Base-by-base conservation (phyloP, 805 yeast genomes). In the Diddensiella transvaalensis region DNA sequence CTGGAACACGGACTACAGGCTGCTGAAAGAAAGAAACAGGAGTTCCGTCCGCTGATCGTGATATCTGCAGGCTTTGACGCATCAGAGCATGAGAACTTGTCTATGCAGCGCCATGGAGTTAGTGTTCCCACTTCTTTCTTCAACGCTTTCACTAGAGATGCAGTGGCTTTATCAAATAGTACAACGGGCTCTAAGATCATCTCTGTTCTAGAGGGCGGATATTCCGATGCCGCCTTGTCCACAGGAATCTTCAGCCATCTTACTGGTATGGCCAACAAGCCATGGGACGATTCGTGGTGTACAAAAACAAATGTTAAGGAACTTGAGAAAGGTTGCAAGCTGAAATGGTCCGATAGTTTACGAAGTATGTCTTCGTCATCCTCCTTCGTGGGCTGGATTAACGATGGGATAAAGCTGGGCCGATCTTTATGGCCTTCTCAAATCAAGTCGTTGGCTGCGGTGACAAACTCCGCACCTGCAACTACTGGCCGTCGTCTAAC, bases 41-140 rank as follows among this genome's bases (percentile, higher is more conserved):
- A 72, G 2, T 80, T 78, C 62, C 76, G 74, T 53, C 78, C 81
- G 0, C 54, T 86, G 50, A 78, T 87, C 2, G 75, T 83, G n/a
- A 73, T 87, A 1, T 85, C 95, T 39, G 90, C 95, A 0, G 96
- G 96, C 1, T 87, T 87, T 62, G 96, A 87, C 67, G 95, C 93
- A 2, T 80, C 86, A 15, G 96, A 87, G 61, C 82, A 77, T 63
- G 96, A 87, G 61, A 82, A 81, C 49, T 78, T 79, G n/a, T 78
- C 82, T 43, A 87, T 87, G 95, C 95, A 87, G 65, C 71, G 95
- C 46, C 95, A 87, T 62, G 79, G 80, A 0, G 87, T 84, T 22
- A 81, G 83, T 58, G 88, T 87, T 8, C 96, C 96, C 2, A 85
- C 95, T 0, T 77, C 83, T 17, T 87, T 87, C 60, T 87, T 83